phyloP scores from a whole-genome alignment of 306 rosid genomes.

The Prunus persica region Prunus_persica_NCBIv2 NC_034015.1:21882501-21883000 shows the following conservation, averaged over 20 bases:
- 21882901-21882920: not conserved
- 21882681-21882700: slow-evolving; percentile 47
- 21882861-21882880: not conserved
- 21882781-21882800: slow-evolving; percentile 68
- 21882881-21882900: not conserved
- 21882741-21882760: slow-evolving; percentile 65
- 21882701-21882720: slow-evolving; percentile 63
- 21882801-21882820: slow-evolving; percentile 7
- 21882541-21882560: not conserved
- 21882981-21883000: not conserved
- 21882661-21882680: slow-evolving; percentile 41
- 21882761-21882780: slow-evolving; percentile 43
- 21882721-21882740: slow-evolving; percentile 58
- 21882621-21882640: not conserved
- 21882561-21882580: slow-evolving; percentile 1
- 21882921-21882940: not conserved
- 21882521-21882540: slow-evolving; percentile 9
- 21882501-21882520: not conserved
- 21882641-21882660: not conserved
- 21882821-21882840: not conserved
- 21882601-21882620: not conserved
- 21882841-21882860: not conserved
- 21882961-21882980: not conserved
- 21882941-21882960: not conserved
- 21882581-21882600: not conserved